Percentiles rank a stretch among this genome's conserved stretches.
These are phyloP conservation scores for Xylariales sp. DNA, from an alignment of 2,329 filamentous ascomycete genomes.

Conservation along the genomic window DNA sequence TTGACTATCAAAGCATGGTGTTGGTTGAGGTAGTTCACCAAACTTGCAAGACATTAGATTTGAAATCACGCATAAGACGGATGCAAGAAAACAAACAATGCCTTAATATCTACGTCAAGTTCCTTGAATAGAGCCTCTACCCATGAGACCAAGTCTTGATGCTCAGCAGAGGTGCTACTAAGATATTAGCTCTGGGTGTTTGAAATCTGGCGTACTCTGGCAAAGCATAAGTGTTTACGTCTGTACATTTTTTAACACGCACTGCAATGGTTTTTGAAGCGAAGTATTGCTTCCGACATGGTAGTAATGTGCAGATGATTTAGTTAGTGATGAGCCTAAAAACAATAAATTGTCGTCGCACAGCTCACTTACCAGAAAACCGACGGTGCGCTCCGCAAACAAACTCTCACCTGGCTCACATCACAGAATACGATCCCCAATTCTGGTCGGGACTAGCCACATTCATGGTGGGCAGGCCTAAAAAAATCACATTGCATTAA, in stretches of 20 bases:
- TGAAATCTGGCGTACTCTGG: neutral
- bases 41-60: no score
- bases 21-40: no score
- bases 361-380: neutral
- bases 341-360: neutral
- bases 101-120: no score
- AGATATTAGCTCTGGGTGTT: conserved; percentile 4
- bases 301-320: conserved; percentile 1
- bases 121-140: no score
- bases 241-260: conserved; percentile 3
- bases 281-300: conserved; percentile 4
- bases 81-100: no score
- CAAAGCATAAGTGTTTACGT: conserved; percentile 3
- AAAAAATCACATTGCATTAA: neutral
- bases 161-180: neutral
- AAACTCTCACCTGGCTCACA: neutral
- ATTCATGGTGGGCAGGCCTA: neutral
- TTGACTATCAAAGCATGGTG: no score
- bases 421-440: neutral
- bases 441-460: conserved; percentile 1
- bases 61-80: no score
- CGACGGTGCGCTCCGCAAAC: neutral
- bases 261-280: conserved; percentile 6
- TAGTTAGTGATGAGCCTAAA: neutral
- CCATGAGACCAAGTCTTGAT: no score